These are phyloP conservation scores for Zea luxurians DNA, from an alignment of 176 grass and related monocot species.

Conservation along the genomic window DNA sequence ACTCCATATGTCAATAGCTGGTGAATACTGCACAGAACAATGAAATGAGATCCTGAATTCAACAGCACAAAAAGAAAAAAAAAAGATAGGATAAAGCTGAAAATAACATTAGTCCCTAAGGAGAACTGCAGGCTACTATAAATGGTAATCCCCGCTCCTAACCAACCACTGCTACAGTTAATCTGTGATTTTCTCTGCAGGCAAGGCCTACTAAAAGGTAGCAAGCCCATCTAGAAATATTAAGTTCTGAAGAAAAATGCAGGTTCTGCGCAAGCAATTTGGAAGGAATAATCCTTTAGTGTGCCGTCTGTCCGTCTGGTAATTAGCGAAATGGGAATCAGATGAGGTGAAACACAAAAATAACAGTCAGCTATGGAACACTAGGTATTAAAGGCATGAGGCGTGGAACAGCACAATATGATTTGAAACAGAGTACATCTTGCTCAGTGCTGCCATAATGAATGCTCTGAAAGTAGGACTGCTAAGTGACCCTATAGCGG, in stretches of 20 bases:
- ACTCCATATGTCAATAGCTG: slow-evolving; percentile 99
- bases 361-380: neutral
- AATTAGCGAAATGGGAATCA: slow-evolving; percentile 22
- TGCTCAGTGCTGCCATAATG: slow-evolving; percentile 1
- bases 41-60: slow-evolving; percentile 32
- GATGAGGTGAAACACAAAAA: slow-evolving; percentile 28
- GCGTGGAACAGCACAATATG: neutral
- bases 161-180: neutral
- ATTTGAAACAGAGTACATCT: slow-evolving; percentile 12
- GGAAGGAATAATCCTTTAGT: slow-evolving; percentile 7
- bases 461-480: slow-evolving; percentile 19
- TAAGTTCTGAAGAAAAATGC: slow-evolving; percentile 30
- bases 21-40: slow-evolving; percentile 83
- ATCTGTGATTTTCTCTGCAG: slow-evolving; percentile 23
- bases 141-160: slow-evolving; percentile 16
- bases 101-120: slow-evolving; percentile 28
- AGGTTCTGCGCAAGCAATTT: slow-evolving; percentile 37
- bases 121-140: slow-evolving; percentile 18
- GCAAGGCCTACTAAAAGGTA: slow-evolving; percentile 41
- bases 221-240: slow-evolving; percentile 33
- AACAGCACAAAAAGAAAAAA: neutral
- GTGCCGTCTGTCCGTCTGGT: neutral
- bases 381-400: neutral
- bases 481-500: neutral
- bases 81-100: slow-evolving; percentile 29